Base-by-base conservation (phyloP, 2,329 filamentous ascomycete genomes). In the Byssothecium circinans region DNA sequence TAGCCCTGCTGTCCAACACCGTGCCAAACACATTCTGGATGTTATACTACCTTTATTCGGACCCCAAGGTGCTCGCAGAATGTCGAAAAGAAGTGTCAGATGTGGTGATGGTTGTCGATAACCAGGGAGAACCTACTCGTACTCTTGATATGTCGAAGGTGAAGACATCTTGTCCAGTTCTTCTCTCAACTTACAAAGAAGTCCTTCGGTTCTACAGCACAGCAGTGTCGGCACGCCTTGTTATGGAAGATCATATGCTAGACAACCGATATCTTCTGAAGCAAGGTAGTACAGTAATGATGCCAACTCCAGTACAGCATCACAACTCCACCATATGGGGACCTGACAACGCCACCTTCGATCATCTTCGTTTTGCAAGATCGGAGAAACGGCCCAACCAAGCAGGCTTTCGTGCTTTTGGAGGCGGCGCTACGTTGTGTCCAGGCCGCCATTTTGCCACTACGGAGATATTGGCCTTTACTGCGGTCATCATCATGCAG, bases 131-230 rank as follows among this genome's bases (percentile, higher is more conserved):
- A 30, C 20, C 27, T 15, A 38, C 47, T 40, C 34, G 53, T 36
- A 42, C 40, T 32, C 42, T 66, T 27, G 64, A 69, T 43, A 62
- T 74, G n/a, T 61, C 61, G 1, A 54, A 44, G 6, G 45, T 73
- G 3, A 69, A 70, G 39, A 54, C 61, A 8, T 56, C 44, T 4
- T 75, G 70, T 49, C 68, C 71, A 2, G 55, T 74, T 3, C 49
- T 77, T 3, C 44, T 66, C 1, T 74, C 72, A 12, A 63, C 63
- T 1, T 72, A 68, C 38, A 64, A 75, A 43, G 74, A 76, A 55
- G 61, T 64, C 4, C 65, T 76, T 12, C 70, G 74, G 5, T 49
- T 60, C 33, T 51, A 59, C 19, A 61, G 61, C 3, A 64, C 67
- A 36, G 68, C 62, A 1, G 58, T 58, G 18, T 70, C 67, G n/a